These are phyloP conservation scores for Hypoxylon sp. DNA, from an alignment of 2,329 filamentous ascomycete genomes.

Conservation along the genomic window DNA sequence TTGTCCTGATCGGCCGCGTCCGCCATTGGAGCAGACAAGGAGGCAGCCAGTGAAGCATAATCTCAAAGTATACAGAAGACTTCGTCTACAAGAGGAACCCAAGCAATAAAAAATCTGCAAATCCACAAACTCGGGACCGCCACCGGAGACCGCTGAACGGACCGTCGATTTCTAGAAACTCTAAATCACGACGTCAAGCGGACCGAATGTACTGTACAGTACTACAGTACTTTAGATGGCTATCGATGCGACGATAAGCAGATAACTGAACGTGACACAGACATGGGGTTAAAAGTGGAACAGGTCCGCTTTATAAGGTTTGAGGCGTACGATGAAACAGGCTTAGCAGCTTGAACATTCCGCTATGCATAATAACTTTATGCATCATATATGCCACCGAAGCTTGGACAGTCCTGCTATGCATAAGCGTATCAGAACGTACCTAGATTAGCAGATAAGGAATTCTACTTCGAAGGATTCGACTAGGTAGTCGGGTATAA, in stretches of 20 bases:
- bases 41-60: constrained; percentile 22
- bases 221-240: constrained; percentile 3
- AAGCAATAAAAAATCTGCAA: background rate
- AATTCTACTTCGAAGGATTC: background rate
- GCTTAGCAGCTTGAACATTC: background rate
- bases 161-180: constrained; percentile 3
- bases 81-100: background rate
- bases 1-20: constrained; percentile 44
- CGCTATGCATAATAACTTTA: background rate
- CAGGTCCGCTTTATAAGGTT: constrained; percentile 5
- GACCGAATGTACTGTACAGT: background rate
- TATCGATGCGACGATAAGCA: constrained; percentile 22
- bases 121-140: background rate
- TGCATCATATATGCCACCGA: background rate
- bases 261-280: constrained; percentile 1
- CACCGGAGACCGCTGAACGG: constrained; percentile 3
- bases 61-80: constrained; percentile 5
- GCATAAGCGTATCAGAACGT: too few species aligned
- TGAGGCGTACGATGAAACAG: background rate
- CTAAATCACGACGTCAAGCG: constrained; percentile 1
- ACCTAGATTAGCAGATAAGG: too few species aligned
- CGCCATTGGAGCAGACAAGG: constrained; percentile 41
- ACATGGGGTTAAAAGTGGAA: background rate
- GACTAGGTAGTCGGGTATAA: background rate
- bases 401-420: too few species aligned